Conservation (phyloP, 306 rosid species). For the Inga leiocalycina region DNA sequence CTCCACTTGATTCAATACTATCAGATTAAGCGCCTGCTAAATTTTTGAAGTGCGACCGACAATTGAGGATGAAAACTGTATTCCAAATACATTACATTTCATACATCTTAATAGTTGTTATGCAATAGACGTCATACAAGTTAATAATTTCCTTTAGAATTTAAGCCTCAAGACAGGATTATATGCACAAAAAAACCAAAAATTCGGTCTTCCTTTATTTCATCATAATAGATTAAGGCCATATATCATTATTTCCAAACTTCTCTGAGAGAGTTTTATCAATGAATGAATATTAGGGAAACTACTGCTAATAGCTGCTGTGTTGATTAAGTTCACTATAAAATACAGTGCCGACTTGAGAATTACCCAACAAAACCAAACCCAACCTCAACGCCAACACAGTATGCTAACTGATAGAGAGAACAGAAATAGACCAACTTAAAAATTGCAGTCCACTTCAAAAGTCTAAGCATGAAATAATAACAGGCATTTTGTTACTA, state of each 20-base stretch:
- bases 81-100: background rate
- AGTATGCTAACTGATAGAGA: background rate
- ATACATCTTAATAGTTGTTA: background rate
- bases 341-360: background rate
- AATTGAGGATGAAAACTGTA: background rate
- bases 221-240: background rate
- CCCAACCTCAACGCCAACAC: background rate
- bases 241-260: constrained; percentile 6
- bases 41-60: background rate
- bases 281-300: constrained; percentile 15
- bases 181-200: constrained; percentile 11
- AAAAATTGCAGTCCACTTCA: background rate
- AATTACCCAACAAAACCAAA: background rate
- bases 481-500: background rate
- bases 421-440: background rate
- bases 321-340: constrained; percentile 12
- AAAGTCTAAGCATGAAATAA: background rate
- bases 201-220: constrained; percentile 11
- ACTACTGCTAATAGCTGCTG: constrained; percentile 14
- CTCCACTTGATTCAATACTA: background rate
- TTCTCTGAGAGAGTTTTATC: constrained; percentile 2
- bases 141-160: constrained; percentile 18
- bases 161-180: constrained; percentile 25
- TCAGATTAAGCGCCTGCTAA: background rate
- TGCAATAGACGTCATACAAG: background rate